Percentiles rank a stretch among this genome's conserved stretches.
Evolutionary conservation across 2,329 filamentous ascomycete genomes (phyloP).

Genomic region (Stagonosporopsis vannaccii): DNA sequence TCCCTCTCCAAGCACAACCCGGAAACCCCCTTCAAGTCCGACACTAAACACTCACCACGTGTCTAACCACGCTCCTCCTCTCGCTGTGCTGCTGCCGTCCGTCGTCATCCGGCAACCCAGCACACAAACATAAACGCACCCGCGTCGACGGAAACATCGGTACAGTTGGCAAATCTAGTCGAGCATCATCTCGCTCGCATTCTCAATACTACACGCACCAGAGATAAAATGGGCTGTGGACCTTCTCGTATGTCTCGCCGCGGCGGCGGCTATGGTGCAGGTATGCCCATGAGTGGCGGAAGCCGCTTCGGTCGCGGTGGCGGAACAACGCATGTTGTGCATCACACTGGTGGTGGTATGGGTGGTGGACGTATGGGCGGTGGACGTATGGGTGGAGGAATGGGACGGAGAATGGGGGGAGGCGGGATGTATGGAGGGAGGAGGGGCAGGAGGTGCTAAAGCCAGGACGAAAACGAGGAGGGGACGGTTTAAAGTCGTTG

Average conservation of each 20-base stretch:
- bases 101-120: neutral
- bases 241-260: slow-evolving; percentile 15
- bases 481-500: neutral
- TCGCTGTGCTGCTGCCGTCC: neutral
- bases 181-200: neutral
- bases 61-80: neutral
- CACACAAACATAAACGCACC: neutral
- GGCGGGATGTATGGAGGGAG: slow-evolving; percentile 7
- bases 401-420: slow-evolving; percentile 1
- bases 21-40: neutral
- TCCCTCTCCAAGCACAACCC: neutral
- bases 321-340: slow-evolving; percentile 11
- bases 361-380: slow-evolving; percentile 6
- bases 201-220: neutral
- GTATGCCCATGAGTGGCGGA: slow-evolving; percentile 9
- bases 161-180: neutral
- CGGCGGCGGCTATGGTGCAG: neutral
- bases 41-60: neutral
- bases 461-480: neutral
- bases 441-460: neutral
- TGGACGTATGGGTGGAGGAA: neutral
- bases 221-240: slow-evolving; percentile 12
- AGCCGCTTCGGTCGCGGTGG: slow-evolving; percentile 10
- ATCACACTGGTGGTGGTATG: slow-evolving; percentile 10
- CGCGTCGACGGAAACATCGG: slow-evolving; percentile 6